phyloP scores from a whole-genome alignment of 2,329 filamentous ascomycete genomes.

The Pleochaeta shiraiana region DNA sequence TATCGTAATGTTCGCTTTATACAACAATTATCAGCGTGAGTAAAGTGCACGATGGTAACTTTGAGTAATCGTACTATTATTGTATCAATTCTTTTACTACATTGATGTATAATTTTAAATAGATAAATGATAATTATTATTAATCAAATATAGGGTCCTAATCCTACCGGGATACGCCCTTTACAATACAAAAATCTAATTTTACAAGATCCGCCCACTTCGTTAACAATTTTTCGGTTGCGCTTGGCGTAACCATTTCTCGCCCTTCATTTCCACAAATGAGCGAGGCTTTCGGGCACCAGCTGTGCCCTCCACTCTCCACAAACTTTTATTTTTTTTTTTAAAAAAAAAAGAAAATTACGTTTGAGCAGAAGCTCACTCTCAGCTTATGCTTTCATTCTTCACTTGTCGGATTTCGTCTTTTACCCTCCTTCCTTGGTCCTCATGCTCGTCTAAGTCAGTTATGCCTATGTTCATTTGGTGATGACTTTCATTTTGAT shows the following conservation, averaged over 20 bases:
- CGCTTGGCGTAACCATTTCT: background rate
- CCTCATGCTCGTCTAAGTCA: background rate
- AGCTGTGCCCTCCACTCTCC: background rate
- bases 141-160: no score
- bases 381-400: background rate
- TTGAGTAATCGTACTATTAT: no score
- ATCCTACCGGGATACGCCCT: background rate
- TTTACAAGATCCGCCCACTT: no score
- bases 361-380: background rate
- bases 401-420: background rate
- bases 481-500: background rate
- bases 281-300: background rate
- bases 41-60: no score
- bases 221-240: no score
- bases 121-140: no score
- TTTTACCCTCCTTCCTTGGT: background rate
- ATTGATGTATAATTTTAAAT: no score
- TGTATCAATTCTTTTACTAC: no score
- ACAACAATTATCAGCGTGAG: no score
- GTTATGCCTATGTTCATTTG: background rate
- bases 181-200: no score
- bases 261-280: background rate
- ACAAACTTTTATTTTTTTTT: background rate
- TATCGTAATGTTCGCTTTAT: no score
- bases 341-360: background rate